Evolutionary conservation across 176 grass and related monocot species (phyloP).

Genomic region (Eremochloa ophiuroides): DNA sequence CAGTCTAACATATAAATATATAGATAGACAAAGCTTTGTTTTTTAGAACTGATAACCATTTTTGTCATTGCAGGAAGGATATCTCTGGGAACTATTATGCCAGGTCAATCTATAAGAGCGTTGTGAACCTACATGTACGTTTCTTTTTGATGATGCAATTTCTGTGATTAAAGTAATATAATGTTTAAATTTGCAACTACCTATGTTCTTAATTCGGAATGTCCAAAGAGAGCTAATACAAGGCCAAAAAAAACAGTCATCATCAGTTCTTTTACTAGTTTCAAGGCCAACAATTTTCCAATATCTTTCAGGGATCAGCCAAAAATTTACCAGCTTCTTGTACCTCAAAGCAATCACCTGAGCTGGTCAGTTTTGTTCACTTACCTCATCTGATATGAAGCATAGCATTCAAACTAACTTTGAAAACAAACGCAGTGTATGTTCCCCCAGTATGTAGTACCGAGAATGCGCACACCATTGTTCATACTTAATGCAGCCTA

Average conservation of each 20-base stretch:
- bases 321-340: slow-evolving; percentile 56
- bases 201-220: neutral
- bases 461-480: slow-evolving; percentile 50
- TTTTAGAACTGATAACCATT: neutral
- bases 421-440: slow-evolving; percentile 58
- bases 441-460: slow-evolving; percentile 77
- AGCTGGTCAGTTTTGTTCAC: slow-evolving; percentile 39
- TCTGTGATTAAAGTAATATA: neutral
- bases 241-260: neutral
- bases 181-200: neutral
- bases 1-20: neutral
- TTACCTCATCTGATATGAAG: neutral
- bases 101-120: slow-evolving; percentile 36
- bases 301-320: slow-evolving; percentile 40
- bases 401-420: slow-evolving; percentile 21
- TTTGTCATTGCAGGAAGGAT: slow-evolving; percentile 52
- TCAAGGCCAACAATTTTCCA: neutral
- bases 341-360: slow-evolving; percentile 43
- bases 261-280: neutral
- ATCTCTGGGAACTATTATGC: slow-evolving; percentile 45
- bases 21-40: neutral
- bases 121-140: slow-evolving; percentile 55
- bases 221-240: neutral
- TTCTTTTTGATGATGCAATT: slow-evolving; percentile 4
- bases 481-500: slow-evolving; percentile 87